Evolutionary conservation across 345 rosid genomes (phyloP), one percentile per base, ranked within the genome.

Genomic region (Cardamine chenopodiifolia): DNA sequence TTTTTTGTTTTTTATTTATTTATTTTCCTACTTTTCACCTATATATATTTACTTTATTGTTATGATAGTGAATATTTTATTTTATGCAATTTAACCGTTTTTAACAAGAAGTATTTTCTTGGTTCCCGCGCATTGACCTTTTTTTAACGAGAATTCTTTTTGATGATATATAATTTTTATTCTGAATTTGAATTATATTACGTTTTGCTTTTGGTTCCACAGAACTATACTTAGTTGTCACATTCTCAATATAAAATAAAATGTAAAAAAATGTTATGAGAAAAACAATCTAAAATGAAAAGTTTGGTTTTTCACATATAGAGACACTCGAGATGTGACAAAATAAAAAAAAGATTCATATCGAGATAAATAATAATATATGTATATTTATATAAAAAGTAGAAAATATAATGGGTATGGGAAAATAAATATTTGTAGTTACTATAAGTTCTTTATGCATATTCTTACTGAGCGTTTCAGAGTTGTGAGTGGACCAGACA

Each of bases 391-490:
- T 12, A 15, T 53, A 31, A 42, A 39, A 62, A 39, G 5, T 42
- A 39, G 3, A 8, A 47, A 26, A 18, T 4, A 18, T 14, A 56
- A 70, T 44, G 35, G 4, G 39, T 48, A 18, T 17, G 70, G 18
- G 32, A 18, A 52, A 25, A 37, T 39, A 34, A 18, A 17, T 26
- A 23, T 1, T 25, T 25, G 32, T 25, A 42, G 31, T 14, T 10
- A 17, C 18, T 31, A 22, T 14, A 65, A 65, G 37, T 66, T 37
- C 35, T 50, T 37, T 28, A 25, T 66, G 60, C 60, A 35, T 39
- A 74, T 74, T 48, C 67, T 66, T 35, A 67, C 78, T 26, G 67
- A 74, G 19, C 39, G 25, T 35, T 57, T 23, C 72, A 74, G 55
- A 61, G 68, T 60, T 61, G 7, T 40, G 62, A 48, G 62, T 68